phyloP scores from a whole-genome alignment of 2,329 filamentous ascomycete species.

The Talaromyces sp. region DNA sequence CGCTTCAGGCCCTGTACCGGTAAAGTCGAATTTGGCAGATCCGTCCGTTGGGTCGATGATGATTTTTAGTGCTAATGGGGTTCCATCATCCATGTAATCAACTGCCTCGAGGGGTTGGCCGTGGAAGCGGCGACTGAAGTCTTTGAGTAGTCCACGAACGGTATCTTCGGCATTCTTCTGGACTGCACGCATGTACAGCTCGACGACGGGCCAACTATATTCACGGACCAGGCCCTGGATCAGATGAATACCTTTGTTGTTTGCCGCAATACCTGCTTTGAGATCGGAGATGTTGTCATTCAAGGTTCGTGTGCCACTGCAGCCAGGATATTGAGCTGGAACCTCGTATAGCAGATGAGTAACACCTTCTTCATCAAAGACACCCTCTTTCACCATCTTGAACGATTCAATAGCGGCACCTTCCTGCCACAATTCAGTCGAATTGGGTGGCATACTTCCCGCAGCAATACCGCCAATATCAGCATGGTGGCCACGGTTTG shows the following conservation, averaged over 20 bases:
- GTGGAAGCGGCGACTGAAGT: conserved; percentile 67
- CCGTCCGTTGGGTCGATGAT: conserved; percentile 72
- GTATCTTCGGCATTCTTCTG: conserved; percentile 76
- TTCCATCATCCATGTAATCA: conserved; percentile 87
- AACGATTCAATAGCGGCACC: conserved; percentile 48
- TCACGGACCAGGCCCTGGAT: conserved; percentile 74
- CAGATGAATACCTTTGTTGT: conserved; percentile 78
- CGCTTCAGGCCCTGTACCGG: conserved; percentile 74
- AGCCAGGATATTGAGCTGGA: conserved; percentile 72
- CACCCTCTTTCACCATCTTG: conserved; percentile 71
- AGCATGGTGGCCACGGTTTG: conserved; percentile 76
- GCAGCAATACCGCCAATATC: conserved; percentile 82
- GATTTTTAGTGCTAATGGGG: conserved; percentile 71
- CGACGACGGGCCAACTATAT: conserved; percentile 66
- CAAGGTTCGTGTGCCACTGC: conserved; percentile 74
- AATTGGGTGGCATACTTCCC: conserved; percentile 72
- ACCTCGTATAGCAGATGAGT: conserved; percentile 69
- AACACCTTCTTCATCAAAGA: conserved; percentile 76
- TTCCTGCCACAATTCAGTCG: conserved; percentile 49
- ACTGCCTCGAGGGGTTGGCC: conserved; percentile 69
- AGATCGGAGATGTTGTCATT: conserved; percentile 83
- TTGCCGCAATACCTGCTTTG: conserved; percentile 82
- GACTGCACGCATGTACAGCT: conserved; percentile 81
- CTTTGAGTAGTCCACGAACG: conserved; percentile 70
- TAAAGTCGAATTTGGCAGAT: conserved; percentile 75